Conservation (phyloP, 108 stramenopile genomes). For the Skeletonema menzelii region DNA sequence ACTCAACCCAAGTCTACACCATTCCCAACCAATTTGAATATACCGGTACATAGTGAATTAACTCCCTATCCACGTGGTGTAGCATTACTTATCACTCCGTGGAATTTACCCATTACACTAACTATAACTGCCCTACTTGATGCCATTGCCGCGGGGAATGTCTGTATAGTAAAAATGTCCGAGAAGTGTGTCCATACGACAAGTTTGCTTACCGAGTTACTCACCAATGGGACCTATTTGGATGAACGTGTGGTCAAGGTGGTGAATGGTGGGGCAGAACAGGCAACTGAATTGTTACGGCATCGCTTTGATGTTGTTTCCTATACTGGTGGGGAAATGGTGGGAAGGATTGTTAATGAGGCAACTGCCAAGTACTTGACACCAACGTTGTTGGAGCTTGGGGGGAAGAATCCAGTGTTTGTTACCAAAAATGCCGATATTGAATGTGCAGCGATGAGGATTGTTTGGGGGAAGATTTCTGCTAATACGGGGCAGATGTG, state of each 20-base stretch:
- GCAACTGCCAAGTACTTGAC: constrained; percentile 87
- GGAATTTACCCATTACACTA: constrained; percentile 83
- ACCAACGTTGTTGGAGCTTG: constrained; percentile 89
- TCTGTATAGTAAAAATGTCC: constrained; percentile 77
- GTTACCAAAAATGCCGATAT: constrained; percentile 69
- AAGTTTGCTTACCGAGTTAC: constrained; percentile 45
- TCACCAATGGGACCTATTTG: constrained; percentile 58
- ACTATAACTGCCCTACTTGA: constrained; percentile 60
- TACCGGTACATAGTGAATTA: constrained; percentile 7
- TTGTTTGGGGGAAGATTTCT: constrained; percentile 63
- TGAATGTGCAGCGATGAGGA: constrained; percentile 57
- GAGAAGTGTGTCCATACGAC: constrained; percentile 57
- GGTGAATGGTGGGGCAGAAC: constrained; percentile 69
- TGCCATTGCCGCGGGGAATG: constrained; percentile 87
- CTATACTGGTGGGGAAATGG: constrained; percentile 84
- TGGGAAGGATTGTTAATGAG: constrained; percentile 69
- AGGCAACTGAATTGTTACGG: constrained; percentile 61
- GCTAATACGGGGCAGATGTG: constrained; percentile 92
- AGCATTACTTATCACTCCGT: constrained; percentile 72
- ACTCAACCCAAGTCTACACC: background rate
- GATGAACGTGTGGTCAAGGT: constrained; percentile 59
- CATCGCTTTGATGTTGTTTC: constrained; percentile 75
- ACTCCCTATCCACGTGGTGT: constrained; percentile 15
- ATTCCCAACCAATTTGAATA: constrained; percentile 10
- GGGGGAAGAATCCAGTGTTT: constrained; percentile 85